Base-by-base conservation (phyloP, 306 rosid species). In the Cucurbita maxima region DNA sequence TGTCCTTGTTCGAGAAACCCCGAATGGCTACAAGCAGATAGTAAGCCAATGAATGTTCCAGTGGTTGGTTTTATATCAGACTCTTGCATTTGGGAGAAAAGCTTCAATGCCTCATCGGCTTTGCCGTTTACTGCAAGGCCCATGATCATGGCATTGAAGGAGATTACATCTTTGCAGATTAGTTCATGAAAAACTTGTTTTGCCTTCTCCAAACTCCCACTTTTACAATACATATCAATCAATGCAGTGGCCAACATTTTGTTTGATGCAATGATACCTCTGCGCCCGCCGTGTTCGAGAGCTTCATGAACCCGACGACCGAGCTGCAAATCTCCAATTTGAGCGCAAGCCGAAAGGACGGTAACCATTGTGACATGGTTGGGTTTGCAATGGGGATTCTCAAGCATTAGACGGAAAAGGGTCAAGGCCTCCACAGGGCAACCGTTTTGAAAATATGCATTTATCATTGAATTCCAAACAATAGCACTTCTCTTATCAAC, bases 341-440 rank as follows among this genome's bases (percentile, higher is more conserved):
- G 90, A 78, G 93, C 84, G 76, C 88, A 88, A 16, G 88, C 90
- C 58, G 90, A 86, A 78, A 88, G 88, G 74, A 86, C 87, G 8
- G 86, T 86, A 20, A 88, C 90, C 83, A 79, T 82, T 4, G 90
- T 86, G 34, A 88, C 78, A 73, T 86, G 93, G 70, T 88, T 88
- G 30, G 87, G 90, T 14, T 71, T 78, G 40, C 55, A 40, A 76
- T 25, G 74, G 76, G 68, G 71, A 54, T 75, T 80, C 37, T 75
- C 82, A 18, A 81, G 54, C 90, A 86, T 88, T 48, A 36, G 2
- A 19, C 80, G 79, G 82, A 83, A 88, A 77, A 84, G 82, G 75
- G 72, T 78, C 58, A 83, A 66, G 63, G 86, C 83, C 73, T 86
- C 87, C 80, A 81, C 44, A 61, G 80, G 87, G 62, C n/a, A 81